Conservation (phyloP, 768 basidiomycete genomes). For the Cubamyces sp. region DNA sequence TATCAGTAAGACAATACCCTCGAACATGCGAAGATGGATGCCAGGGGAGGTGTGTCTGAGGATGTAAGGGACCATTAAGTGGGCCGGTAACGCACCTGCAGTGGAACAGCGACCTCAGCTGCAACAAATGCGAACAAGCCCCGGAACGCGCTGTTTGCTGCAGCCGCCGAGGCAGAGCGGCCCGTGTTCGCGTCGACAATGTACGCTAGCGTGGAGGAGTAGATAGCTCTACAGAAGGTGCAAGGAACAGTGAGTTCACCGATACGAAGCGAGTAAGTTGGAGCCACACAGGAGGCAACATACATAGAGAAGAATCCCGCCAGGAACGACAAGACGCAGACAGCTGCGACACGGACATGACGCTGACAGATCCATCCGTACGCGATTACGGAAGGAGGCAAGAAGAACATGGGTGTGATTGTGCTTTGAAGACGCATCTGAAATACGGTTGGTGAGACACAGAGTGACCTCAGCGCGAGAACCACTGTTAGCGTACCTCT, state of each 20-base stretch:
- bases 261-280: no score
- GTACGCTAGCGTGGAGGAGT: slow-evolving; percentile 79
- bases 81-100: slow-evolving; percentile 54
- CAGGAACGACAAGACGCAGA: slow-evolving; percentile 74
- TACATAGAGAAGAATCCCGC: slow-evolving; percentile 78
- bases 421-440: slow-evolving; percentile 78
- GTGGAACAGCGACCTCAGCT: slow-evolving; percentile 72
- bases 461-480: neutral
- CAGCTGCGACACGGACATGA: slow-evolving; percentile 63
- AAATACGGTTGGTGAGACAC: no score
- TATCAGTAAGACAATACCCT: no score
- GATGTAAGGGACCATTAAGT: neutral
- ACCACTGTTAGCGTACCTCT: slow-evolving; percentile 54
- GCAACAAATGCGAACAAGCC: slow-evolving; percentile 70
- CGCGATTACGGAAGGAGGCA: slow-evolving; percentile 63
- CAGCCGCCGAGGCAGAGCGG: slow-evolving; percentile 74
- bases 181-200: slow-evolving; percentile 87
- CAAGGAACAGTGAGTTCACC: neutral
- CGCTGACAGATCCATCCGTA: slow-evolving; percentile 78
- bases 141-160: slow-evolving; percentile 77
- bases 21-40: neutral
- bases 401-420: slow-evolving; percentile 55
- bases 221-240: slow-evolving; percentile 52
- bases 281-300: slow-evolving; percentile 31
- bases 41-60: neutral